Conservation (phyloP, 2,329 filamentous ascomycete genomes). For the Chalaropsis ovoidea region DNA sequence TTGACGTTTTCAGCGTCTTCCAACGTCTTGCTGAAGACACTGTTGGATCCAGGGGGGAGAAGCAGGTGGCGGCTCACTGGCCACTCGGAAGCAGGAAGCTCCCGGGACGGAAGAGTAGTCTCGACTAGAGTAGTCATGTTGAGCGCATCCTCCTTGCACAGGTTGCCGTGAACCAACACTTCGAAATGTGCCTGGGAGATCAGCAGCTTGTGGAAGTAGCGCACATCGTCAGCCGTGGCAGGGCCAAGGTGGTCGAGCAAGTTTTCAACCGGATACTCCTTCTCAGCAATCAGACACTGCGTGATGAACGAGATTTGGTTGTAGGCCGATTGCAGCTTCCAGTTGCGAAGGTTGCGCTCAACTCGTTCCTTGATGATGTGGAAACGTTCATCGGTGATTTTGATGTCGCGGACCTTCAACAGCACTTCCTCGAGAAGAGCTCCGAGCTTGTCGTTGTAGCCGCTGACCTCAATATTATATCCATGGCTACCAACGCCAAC, state of each 20-base stretch:
- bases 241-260: constrained; percentile 64
- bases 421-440: constrained; percentile 86
- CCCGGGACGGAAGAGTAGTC: constrained; percentile 60
- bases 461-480: constrained; percentile 66
- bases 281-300: constrained; percentile 67
- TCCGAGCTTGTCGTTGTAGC: constrained; percentile 93
- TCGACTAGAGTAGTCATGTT: constrained; percentile 76
- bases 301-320: constrained; percentile 78
- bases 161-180: constrained; percentile 77
- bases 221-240: constrained; percentile 64
- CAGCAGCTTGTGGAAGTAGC: constrained; percentile 67
- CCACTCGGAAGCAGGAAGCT: constrained; percentile 69
- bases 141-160: constrained; percentile 87
- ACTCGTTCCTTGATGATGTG: constrained; percentile 82
- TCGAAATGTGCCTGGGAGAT: constrained; percentile 80
- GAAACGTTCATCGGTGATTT: constrained; percentile 79
- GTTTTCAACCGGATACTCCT: constrained; percentile 69
- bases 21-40: constrained; percentile 67
- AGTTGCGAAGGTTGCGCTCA: constrained; percentile 68
- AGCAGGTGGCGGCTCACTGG: constrained; percentile 66
- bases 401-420: constrained; percentile 69
- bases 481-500: constrained; percentile 64
- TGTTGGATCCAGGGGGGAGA: constrained; percentile 71
- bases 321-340: constrained; percentile 79
- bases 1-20: constrained; percentile 85